A percentile compares a stretch with the other conserved stretches of the same genome.
Evolutionary conservation across 2,329 filamentous ascomycete genomes (phyloP).

Genomic region (Fusarium sp.): DNA sequence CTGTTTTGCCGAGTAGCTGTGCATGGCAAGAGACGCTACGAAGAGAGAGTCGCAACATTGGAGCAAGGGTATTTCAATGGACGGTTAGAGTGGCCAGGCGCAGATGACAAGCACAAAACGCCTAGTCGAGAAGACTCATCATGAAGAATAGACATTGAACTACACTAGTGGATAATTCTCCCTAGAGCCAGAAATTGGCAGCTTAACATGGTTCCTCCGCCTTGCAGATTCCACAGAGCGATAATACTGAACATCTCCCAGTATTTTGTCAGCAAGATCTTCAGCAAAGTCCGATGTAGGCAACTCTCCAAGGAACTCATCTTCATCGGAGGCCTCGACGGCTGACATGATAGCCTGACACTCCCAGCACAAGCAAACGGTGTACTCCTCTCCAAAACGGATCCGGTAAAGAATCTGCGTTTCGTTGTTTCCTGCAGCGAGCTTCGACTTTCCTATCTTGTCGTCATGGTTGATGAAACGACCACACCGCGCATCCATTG

Average conservation of each 20-base stretch:
- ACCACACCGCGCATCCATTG: constrained; percentile 32
- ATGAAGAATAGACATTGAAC: not conserved
- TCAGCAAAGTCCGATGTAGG: not conserved
- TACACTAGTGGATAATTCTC: not conserved
- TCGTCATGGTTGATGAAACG: constrained; percentile 50
- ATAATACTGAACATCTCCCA: constrained; percentile 23
- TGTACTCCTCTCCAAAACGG: constrained; percentile 36
- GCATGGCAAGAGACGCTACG: constrained; percentile 32
- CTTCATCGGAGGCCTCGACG: constrained; percentile 19
- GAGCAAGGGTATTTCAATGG: constrained; percentile 36
- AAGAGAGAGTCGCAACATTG: constrained; percentile 29
- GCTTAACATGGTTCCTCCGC: constrained; percentile 24
- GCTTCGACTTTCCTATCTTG: constrained; percentile 29
- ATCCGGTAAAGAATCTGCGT: constrained; percentile 36
- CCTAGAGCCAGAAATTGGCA: constrained; percentile 27
- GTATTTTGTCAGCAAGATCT: constrained; percentile 8
- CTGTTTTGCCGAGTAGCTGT: constrained; percentile 42
- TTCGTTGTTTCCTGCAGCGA: constrained; percentile 24
- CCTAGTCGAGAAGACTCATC: not conserved
- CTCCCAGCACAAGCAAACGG: constrained; percentile 41
- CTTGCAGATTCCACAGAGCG: constrained; percentile 36
- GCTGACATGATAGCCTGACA: constrained; percentile 40
- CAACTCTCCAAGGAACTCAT: not conserved
- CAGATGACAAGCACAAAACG: not conserved
- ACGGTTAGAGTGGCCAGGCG: constrained; percentile 3